Percentiles rank a stretch among this genome's conserved stretches.
Evolutionary conservation across 306 rosid species (phyloP).

Genomic region (Vicia villosa): DNA sequence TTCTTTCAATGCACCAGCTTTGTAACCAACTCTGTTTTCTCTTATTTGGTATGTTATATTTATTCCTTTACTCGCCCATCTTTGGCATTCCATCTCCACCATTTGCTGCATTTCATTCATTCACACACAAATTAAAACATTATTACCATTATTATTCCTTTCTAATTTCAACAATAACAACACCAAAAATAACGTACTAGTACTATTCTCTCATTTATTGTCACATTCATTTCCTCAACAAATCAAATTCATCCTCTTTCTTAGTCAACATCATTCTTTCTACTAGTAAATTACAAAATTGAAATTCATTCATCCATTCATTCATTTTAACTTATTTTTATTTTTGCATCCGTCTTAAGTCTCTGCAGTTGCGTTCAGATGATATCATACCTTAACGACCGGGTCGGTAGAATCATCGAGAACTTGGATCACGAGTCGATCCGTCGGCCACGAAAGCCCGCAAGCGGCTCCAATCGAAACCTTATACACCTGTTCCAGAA

Average conservation of each 20-base stretch:
- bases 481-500: constrained; percentile 66
- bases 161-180: not conserved
- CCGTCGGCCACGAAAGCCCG: constrained; percentile 94
- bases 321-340: too few species aligned
- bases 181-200: too few species aligned
- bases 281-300: too few species aligned
- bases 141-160: not conserved
- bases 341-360: too few species aligned
- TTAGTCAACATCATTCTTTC: too few species aligned
- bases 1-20: constrained; percentile 95
- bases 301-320: too few species aligned
- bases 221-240: not conserved
- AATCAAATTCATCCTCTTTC: not conserved
- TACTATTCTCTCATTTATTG: not conserved
- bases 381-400: constrained; percentile 59
- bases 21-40: constrained; percentile 81
- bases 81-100: constrained; percentile 92
- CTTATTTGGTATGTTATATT: constrained; percentile 88
- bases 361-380: too few species aligned
- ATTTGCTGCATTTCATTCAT: constrained; percentile 58
- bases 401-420: constrained; percentile 98
- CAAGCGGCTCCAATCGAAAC: constrained; percentile 99
- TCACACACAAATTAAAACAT: not conserved
- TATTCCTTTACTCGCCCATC: constrained; percentile 96
- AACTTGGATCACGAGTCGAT: constrained; percentile 97